A percentile compares a stretch with the other conserved stretches of the same genome.
These are phyloP conservation scores for Biancaea sappan DNA, from an alignment of 306 rosid genomes.

Conservation along the genomic window DNA sequence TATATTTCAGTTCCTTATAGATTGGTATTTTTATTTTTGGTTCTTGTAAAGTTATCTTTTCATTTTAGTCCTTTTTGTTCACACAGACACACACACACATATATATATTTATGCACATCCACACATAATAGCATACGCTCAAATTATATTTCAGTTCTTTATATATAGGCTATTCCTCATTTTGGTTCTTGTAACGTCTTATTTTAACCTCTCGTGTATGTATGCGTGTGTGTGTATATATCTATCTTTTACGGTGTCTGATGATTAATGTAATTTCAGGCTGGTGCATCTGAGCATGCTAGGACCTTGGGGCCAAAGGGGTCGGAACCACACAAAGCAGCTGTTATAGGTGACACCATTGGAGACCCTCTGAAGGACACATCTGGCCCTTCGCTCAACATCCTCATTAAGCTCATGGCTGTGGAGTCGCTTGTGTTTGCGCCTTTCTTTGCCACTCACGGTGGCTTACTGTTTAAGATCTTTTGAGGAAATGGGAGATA, in stretches of 20 bases:
- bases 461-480: conserved; percentile 71
- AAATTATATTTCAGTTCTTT: too few relatives aligned
- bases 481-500: conserved; percentile 33
- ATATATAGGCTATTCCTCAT: too few relatives aligned
- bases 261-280: conserved; percentile 33
- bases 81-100: too few relatives aligned
- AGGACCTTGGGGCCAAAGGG: conserved; percentile 72
- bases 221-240: too few relatives aligned
- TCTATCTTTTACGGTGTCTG: background rate
- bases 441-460: conserved; percentile 69
- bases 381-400: conserved; percentile 77
- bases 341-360: conserved; percentile 81
- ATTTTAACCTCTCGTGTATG: too few relatives aligned
- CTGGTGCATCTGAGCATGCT: conserved; percentile 78
- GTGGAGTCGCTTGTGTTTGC: conserved; percentile 53
- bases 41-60: too few relatives aligned
- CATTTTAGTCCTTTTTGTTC: too few relatives aligned
- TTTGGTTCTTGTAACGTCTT: too few relatives aligned
- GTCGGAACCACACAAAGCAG: conserved; percentile 80
- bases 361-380: conserved; percentile 82
- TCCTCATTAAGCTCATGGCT: conserved; percentile 78
- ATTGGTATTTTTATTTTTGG: too few relatives aligned
- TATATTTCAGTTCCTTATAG: too few relatives aligned
- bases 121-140: too few relatives aligned
- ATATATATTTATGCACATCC: too few relatives aligned